Evolutionary conservation across 805 yeast species (phyloP).

Genomic region (Saturnispora kantuleensis): DNA sequence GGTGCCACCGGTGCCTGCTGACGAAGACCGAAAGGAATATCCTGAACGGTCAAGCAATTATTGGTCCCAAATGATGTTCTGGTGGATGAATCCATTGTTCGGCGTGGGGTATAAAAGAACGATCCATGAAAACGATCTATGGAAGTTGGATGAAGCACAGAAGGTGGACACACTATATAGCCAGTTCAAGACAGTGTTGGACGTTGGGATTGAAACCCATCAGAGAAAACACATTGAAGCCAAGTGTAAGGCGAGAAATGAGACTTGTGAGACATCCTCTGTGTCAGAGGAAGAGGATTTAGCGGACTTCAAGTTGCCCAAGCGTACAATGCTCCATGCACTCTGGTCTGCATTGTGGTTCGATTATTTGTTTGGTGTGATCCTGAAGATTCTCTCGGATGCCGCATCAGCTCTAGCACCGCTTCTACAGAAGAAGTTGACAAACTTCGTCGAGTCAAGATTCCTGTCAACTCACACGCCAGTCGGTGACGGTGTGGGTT

Average conservation of each 20-base stretch:
- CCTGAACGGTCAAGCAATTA: conserved; percentile 37
- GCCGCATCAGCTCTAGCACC: conserved; percentile 48
- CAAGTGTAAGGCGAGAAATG: conserved; percentile 23
- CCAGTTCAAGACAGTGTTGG: conserved; percentile 29
- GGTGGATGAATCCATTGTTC: conserved; percentile 63
- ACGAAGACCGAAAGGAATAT: conserved; percentile 40
- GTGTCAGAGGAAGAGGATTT: conserved; percentile 14
- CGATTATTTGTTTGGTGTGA: conserved; percentile 33
- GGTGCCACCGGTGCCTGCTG: conserved; percentile 41
- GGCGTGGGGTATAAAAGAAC: conserved; percentile 65
- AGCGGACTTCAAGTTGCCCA: conserved; percentile 20
- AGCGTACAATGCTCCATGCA: conserved; percentile 25
- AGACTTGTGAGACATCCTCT: conserved; percentile 15
- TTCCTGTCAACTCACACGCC: conserved; percentile 32
- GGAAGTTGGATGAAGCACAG: conserved; percentile 32
- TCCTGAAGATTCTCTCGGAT: conserved; percentile 36
- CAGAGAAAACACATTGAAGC: conserved; percentile 13
- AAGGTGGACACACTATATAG: conserved; percentile 33
- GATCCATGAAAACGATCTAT: conserved; percentile 54
- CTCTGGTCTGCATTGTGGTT: conserved; percentile 40
- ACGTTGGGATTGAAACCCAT: conserved; percentile 19
- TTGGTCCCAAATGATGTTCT: conserved; percentile 41
- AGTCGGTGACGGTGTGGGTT: conserved; percentile 63
- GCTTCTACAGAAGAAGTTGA: conserved; percentile 51
- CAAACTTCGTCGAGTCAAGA: conserved; percentile 48